Percentiles rank a stretch among this genome's conserved stretches.
Conservation (phyloP, 768 basidiomycete genomes). For the Phanerodontia chrysosporium region DNA sequence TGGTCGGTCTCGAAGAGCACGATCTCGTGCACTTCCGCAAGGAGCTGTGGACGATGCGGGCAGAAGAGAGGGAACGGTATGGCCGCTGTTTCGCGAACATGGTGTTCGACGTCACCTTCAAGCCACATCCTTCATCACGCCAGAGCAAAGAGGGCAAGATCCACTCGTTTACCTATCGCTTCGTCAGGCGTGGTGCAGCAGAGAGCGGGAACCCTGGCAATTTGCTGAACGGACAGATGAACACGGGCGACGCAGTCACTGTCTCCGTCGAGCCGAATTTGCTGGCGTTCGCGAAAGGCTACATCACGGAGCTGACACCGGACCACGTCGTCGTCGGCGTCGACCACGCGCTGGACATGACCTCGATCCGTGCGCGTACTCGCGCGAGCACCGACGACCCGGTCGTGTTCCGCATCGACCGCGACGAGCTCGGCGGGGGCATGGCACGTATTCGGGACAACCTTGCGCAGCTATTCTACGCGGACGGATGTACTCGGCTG, state of each 20-base stretch:
- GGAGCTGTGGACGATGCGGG: constrained; percentile 91
- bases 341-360: constrained; percentile 67
- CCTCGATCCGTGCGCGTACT: constrained; percentile 36
- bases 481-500: constrained; percentile 62
- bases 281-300: constrained; percentile 82
- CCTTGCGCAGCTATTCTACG: constrained; percentile 84
- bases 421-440: constrained; percentile 84
- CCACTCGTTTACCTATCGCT: constrained; percentile 76
- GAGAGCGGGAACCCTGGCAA: constrained; percentile 17
- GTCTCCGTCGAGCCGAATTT: constrained; percentile 85
- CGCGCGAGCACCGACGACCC: constrained; percentile 15
- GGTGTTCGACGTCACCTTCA: constrained; percentile 52
- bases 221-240: constrained; percentile 77
- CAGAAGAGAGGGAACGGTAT: constrained; percentile 68
- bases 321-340: constrained; percentile 70
- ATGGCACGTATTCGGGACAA: constrained; percentile 89
- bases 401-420: constrained; percentile 79
- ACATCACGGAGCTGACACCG: constrained; percentile 68
- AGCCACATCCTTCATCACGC: constrained; percentile 9
- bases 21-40: constrained; percentile 81
- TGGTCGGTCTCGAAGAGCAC: constrained; percentile 83
- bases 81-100: constrained; percentile 86
- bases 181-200: constrained; percentile 32
- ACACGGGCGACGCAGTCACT: constrained; percentile 75
- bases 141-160: constrained; percentile 47